A percentile compares a stretch with the other conserved stretches of the same genome.
Conservation (phyloP, 2,329 filamentous ascomycete genomes). For the Paecilomyces variotii region DNA sequence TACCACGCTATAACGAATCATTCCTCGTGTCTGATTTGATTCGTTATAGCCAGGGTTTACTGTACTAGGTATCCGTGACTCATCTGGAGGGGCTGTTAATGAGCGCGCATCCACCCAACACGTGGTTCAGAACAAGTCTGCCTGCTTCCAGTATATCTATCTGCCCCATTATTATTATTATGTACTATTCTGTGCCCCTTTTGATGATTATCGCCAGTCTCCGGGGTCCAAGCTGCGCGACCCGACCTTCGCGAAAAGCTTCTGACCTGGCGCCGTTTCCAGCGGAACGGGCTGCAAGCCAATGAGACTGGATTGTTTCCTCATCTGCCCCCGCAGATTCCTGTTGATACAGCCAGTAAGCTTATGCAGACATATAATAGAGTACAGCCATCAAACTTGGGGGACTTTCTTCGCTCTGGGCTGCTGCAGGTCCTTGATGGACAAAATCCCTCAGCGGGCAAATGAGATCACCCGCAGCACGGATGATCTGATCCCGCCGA, state of each 20-base stretch:
- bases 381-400: too few relatives aligned
- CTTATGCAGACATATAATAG: not conserved
- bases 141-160: not conserved
- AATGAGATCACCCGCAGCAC: not conserved
- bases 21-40: too few relatives aligned
- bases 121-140: not conserved
- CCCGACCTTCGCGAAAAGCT: not conserved
- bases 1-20: too few relatives aligned
- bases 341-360: not conserved
- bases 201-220: not conserved
- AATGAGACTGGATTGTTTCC: not conserved
- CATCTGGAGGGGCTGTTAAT: not conserved
- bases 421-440: not conserved
- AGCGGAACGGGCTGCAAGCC: not conserved
- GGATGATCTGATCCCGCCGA: not conserved
- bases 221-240: not conserved
- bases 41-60: too few relatives aligned
- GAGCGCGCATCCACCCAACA: not conserved
- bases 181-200: not conserved
- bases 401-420: too few relatives aligned
- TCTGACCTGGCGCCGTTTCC: not conserved
- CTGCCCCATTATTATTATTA: not conserved
- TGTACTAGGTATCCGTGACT: not conserved
- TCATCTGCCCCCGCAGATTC: not conserved
- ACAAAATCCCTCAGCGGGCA: not conserved